These are phyloP conservation scores for Aspergillus olivimuriae DNA, from an alignment of 495 filamentous ascomycete species.

Conservation along the genomic window DNA sequence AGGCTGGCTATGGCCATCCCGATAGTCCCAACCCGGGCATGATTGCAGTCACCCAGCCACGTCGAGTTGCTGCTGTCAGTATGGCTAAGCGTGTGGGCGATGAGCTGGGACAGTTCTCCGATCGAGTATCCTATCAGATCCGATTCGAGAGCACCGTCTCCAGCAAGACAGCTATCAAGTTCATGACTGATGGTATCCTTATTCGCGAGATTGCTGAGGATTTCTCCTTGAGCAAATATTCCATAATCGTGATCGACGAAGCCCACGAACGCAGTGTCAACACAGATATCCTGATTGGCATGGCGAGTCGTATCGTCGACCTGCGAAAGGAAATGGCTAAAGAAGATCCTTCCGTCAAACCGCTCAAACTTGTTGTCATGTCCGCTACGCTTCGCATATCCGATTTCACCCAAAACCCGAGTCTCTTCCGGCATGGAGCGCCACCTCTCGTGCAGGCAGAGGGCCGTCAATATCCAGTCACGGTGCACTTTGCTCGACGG, in stretches of 20 bases:
- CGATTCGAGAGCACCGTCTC: conserved; percentile 82
- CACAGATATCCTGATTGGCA: conserved; percentile 93
- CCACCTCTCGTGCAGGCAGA: conserved; percentile 87
- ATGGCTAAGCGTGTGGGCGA: conserved; percentile 89
- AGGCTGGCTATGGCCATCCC: conserved; percentile 82
- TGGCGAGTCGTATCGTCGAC: conserved; percentile 88
- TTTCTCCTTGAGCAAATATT: conserved; percentile 88
- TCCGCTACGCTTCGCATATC: conserved; percentile 88
- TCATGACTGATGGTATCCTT: conserved; percentile 98
- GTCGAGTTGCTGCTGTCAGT: conserved; percentile 87
- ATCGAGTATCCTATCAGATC: conserved; percentile 86
- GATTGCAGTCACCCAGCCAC: conserved; percentile 91
- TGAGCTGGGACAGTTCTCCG: conserved; percentile 64
- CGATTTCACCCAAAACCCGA: conserved; percentile 80
- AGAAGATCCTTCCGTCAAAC: conserved; percentile 58
- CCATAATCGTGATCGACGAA: conserved; percentile 90
- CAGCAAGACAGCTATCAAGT: conserved; percentile 89
- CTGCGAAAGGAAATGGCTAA: conserved; percentile 58
- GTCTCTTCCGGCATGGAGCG: conserved; percentile 64
- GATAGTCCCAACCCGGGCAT: conserved; percentile 76
- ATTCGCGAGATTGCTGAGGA: conserved; percentile 88
- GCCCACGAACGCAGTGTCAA: conserved; percentile 97
- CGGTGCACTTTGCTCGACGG: conserved; percentile 77
- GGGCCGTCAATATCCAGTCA: conserved; percentile 88
- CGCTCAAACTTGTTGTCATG: conserved; percentile 96